Evolutionary conservation across 768 basidiomycete genomes (phyloP), one percentile per base, ranked within the genome.

Genomic region (Tylopilus balloui): DNA sequence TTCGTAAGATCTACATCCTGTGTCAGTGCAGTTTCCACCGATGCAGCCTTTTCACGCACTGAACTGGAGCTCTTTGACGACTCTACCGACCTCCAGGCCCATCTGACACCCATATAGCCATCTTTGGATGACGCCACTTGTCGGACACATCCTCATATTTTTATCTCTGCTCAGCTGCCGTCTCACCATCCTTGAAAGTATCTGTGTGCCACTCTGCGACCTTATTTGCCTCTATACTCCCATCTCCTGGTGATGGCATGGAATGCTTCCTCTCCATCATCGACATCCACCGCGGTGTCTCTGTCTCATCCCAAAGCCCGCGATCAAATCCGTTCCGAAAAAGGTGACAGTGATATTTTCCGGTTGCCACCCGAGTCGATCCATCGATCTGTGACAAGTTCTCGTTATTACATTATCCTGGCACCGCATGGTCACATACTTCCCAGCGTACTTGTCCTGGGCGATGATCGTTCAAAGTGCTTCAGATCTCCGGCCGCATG

Each of bases 121-220:
- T 56, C n/a, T 60, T 56, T 38, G 57, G 57, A 6, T 2, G 12
- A 41, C 47, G 56, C 51, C 56, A 57, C 55, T 29, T 21, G 37
- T 41, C 34, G 41, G 45, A 44, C 15, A 1, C 27, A 7, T 28
- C 2, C 42, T 55, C 39, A 11, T 50, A 51, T 56, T 51, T 51
- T 39, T 56, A 25, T 55, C 40, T 21, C 42, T 23, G 34, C 40
- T 21, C 42, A 19, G 34, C 41, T 21, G 15, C 40, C 7, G 15
- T 14, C 36, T n/a, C 24, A 14, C 9, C 49, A 2, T 19, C 23
- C 20, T 10, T 11, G 10, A 1, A 37, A 37, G 4, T 6, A n/a
- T 34, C 17, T 34, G n/a, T n/a, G 10, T 12, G 34, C 7, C 31
- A 34, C n/a, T 32, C 31, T 10, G 6, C 3, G 15, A 17, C n/a